phyloP scores from a whole-genome alignment of 108 stramenopile species.

The Nitzschia sp. region DNA sequence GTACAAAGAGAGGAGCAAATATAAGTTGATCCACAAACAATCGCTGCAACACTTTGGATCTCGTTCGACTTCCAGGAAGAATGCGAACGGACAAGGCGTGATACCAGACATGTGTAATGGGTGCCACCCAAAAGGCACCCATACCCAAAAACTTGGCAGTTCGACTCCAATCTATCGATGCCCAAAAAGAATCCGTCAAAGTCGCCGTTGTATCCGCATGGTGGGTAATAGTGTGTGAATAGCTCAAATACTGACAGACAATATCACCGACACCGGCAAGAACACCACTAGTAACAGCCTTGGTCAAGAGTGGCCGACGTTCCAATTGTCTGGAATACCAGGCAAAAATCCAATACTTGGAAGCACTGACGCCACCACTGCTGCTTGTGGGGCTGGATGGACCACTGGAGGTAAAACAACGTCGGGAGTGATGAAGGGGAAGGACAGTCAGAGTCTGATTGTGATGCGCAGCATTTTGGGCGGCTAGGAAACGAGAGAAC shows the following conservation, averaged over 20 bases:
- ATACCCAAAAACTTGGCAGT: constrained; percentile 62
- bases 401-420: constrained; percentile 1
- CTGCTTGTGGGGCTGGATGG: background rate
- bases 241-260: constrained; percentile 54
- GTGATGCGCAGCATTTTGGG: constrained; percentile 4
- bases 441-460: background rate
- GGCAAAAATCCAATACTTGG: background rate
- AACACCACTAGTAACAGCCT: constrained; percentile 66
- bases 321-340: constrained; percentile 75
- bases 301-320: constrained; percentile 71
- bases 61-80: constrained; percentile 9
- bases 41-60: constrained; percentile 44
- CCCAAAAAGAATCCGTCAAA: constrained; percentile 2
- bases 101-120: constrained; percentile 81
- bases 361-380: background rate
- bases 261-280: constrained; percentile 72
- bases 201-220: background rate
- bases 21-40: constrained; percentile 68
- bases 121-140: constrained; percentile 77
- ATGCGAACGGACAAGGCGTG: constrained; percentile 27
- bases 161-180: constrained; percentile 45
- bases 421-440: background rate
- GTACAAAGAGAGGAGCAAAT: constrained; percentile 69
- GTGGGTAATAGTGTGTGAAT: background rate
- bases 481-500: constrained; percentile 3